Evolutionary conservation across 2,329 filamentous ascomycete genomes (phyloP).

Genomic region (Penicillium aurantiogriseum): DNA sequence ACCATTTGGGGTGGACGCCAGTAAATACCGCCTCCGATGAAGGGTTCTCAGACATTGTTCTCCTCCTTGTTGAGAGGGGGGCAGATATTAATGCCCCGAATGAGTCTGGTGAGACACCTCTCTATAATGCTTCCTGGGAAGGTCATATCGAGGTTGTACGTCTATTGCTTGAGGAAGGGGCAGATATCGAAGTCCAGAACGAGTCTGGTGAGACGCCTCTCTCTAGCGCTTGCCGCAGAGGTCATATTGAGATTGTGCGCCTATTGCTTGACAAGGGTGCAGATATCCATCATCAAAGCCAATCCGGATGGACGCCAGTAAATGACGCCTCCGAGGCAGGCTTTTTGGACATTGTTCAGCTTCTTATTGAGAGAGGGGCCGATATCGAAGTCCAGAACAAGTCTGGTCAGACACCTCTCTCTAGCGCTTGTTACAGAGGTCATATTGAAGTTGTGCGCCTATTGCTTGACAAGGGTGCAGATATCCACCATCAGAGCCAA

Average conservation of each 20-base stretch:
- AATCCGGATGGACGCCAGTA: too few relatives aligned
- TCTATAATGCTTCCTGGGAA: too few relatives aligned
- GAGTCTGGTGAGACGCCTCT: background rate
- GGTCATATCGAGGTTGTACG: background rate
- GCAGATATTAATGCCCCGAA: background rate
- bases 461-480: too few relatives aligned
- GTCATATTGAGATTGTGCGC: background rate
- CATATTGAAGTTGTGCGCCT: background rate
- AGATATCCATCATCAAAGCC: too few relatives aligned
- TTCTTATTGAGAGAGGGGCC: background rate
- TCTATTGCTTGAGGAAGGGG: background rate
- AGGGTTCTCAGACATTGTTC: background rate
- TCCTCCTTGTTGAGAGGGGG: background rate
- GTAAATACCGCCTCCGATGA: background rate
- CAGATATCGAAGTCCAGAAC: background rate
- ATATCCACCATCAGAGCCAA: too few relatives aligned
- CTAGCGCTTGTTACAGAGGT: background rate
- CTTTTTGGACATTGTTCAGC: background rate
- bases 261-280: too few relatives aligned
- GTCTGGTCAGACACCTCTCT: background rate
- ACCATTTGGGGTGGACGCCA: background rate
- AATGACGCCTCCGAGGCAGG: background rate
- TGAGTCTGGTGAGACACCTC: too few relatives aligned
- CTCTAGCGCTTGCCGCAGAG: too few relatives aligned
- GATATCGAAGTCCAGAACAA: background rate